Base-by-base conservation (phyloP, 192 early-diverging fungal species). In the Helicostylum pulchrum region DNA sequence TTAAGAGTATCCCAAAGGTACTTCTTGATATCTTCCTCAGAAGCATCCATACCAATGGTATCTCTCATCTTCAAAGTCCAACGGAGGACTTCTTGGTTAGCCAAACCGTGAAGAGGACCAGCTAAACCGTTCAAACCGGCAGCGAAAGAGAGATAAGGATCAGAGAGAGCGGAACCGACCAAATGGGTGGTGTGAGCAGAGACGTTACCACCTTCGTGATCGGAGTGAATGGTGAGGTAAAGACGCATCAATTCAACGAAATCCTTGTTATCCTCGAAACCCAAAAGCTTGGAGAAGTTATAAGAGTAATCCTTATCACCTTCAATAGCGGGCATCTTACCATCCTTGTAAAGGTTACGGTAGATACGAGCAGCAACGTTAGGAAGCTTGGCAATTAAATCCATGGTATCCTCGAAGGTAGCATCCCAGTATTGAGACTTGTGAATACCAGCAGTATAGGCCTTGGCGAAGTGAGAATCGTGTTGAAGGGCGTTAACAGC, bases 151-250 rank as follows among this genome's bases (percentile, higher is more conserved):
- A 96, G 89, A 81, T 97, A 99, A 61, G 97, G 97, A 78, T 99
- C 97, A 64, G 97, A 97, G 61, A 99, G 91, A 52, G 97, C 92
- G 65, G 89, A 92, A 68, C 94, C 97, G 60, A 99, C 95, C 77
- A 99, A 76, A 66, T 76, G 74, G 60, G 74, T 68, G 51, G 97
- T 92, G 85, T 99, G 97, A 56, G 97, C 97, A 68, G 91, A 94
- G 81, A 97, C 97, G 79, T 99, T 99, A 75, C 97, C 97, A 76
- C 97, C 97, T 85, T 99, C 97, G 88, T 99, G 97, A 83, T 99
- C 97, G 67, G 95, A 96, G 91, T 99, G 97, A 80, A 99, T 97
- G 76, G 93, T 94, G 73, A 99, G 82, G 88, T 99, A 99, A 70
- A 99, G 83, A 65, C 97, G 92, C 91, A 99, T 94, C 72, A 99